Evolutionary conservation across 148 eudicot genomes (phyloP).

Genomic region (Arbutus unedo): DNA sequence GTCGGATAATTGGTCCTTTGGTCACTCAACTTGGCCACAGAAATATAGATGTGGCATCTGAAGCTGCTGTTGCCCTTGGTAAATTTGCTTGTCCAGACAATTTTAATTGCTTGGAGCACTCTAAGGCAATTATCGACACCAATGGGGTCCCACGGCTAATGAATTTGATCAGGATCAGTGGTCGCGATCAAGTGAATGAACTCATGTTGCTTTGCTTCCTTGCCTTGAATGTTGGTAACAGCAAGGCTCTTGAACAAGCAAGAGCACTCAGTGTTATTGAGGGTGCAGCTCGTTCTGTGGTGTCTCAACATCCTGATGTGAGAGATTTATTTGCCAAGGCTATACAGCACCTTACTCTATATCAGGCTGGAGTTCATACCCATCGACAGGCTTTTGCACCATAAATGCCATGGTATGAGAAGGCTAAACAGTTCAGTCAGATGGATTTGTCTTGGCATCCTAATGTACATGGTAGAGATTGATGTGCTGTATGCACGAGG

Average conservation of each 20-base stretch:
- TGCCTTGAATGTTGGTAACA: constrained; percentile 59
- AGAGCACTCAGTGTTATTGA: constrained; percentile 56
- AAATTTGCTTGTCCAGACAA: constrained; percentile 62
- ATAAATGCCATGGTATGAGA: background rate
- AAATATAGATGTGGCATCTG: constrained; percentile 46
- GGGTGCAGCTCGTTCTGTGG: constrained; percentile 45
- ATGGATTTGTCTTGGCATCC: constrained; percentile 11
- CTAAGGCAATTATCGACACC: constrained; percentile 58
- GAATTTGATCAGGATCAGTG: constrained; percentile 47
- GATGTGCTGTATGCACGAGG: background rate
- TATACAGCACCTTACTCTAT: constrained; percentile 55
- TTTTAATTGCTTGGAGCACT: constrained; percentile 57
- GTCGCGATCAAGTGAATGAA: constrained; percentile 39
- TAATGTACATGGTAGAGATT: background rate
- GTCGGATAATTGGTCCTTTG: constrained; percentile 50
- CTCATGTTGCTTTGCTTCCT: constrained; percentile 63
- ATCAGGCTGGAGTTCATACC: constrained; percentile 52
- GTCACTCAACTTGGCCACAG: constrained; percentile 51
- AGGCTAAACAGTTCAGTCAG: background rate
- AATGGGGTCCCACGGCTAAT: constrained; percentile 58
- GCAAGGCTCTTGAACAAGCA: constrained; percentile 63
- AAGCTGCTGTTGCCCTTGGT: constrained; percentile 57
- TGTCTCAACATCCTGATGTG: constrained; percentile 49
- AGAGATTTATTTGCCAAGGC: constrained; percentile 52
- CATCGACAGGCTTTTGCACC: constrained; percentile 39